A percentile compares a stretch with the other conserved stretches of the same genome.
phyloP scores from a whole-genome alignment of 2,329 filamentous ascomycete species.

The Mycosphaerelloides madeirae region DNA sequence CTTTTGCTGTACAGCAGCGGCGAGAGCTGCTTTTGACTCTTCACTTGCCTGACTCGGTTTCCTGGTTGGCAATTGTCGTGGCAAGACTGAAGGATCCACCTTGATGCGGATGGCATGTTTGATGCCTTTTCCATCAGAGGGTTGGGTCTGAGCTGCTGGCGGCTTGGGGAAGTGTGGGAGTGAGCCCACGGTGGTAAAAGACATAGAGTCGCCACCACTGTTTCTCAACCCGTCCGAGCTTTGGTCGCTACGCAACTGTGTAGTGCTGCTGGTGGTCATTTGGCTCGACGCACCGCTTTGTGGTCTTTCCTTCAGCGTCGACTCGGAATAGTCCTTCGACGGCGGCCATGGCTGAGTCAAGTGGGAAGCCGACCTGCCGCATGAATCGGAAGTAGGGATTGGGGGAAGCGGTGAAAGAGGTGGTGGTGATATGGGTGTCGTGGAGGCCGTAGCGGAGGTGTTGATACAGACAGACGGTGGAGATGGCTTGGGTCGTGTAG shows the following conservation, averaged over 20 bases:
- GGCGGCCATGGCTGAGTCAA: too few relatives aligned
- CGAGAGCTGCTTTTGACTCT: constrained; percentile 36
- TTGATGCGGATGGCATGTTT: constrained; percentile 46
- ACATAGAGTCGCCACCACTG: too few relatives aligned
- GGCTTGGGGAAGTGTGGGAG: too few relatives aligned
- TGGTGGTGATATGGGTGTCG: constrained; percentile 6
- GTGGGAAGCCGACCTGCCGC: too few relatives aligned
- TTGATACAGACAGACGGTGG: neutral
- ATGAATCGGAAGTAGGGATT: neutral
- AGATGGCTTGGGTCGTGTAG: constrained; percentile 5
- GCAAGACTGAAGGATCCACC: constrained; percentile 29
- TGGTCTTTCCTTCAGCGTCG: too few relatives aligned
- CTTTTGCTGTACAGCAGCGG: constrained; percentile 32
- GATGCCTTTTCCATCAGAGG: constrained; percentile 38
- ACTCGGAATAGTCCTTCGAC: too few relatives aligned
- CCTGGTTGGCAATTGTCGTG: constrained; percentile 19
- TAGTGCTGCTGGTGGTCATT: too few relatives aligned
- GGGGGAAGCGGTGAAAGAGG: neutral
- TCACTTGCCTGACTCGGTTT: constrained; percentile 25
- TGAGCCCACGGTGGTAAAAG: too few relatives aligned
- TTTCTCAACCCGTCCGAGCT: too few relatives aligned
- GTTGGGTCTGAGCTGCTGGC: constrained; percentile 17
- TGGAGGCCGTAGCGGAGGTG: constrained; percentile 1
- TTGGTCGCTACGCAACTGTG: too few relatives aligned
- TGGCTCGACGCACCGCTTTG: too few relatives aligned